These are phyloP conservation scores for Daldinia sp. DNA, from an alignment of 2,329 filamentous ascomycete species.

Conservation along the genomic window DNA sequence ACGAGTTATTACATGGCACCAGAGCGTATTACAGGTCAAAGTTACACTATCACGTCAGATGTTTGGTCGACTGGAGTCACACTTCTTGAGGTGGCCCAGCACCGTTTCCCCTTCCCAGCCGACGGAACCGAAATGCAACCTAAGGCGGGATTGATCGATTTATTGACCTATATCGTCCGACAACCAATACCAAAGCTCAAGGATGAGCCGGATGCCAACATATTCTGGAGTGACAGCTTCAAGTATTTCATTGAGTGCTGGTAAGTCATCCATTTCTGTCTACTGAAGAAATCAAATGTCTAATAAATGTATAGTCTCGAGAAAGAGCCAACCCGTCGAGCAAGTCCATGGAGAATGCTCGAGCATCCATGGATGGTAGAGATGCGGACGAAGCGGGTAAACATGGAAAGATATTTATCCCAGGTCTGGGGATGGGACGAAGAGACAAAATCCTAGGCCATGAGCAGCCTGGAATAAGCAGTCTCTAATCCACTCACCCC, in stretches of 20 bases:
- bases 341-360: slow-evolving; percentile 97
- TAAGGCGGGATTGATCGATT: slow-evolving; percentile 89
- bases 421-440: slow-evolving; percentile 98
- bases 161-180: slow-evolving; percentile 96
- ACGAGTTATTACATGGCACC: slow-evolving; percentile 99
- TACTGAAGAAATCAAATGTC: slow-evolving; percentile 17
- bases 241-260: slow-evolving; percentile 99
- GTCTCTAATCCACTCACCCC: slow-evolving; percentile 1
- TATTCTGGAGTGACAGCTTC: slow-evolving; percentile 96
- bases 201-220: slow-evolving; percentile 89
- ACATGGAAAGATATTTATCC: slow-evolving; percentile 93
- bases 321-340: slow-evolving; percentile 87
- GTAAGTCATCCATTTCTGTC: slow-evolving; percentile 67
- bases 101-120: slow-evolving; percentile 97
- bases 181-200: slow-evolving; percentile 96
- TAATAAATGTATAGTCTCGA: slow-evolving; percentile 74
- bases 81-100: slow-evolving; percentile 97
- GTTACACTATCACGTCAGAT: slow-evolving; percentile 97
- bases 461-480: slow-evolving; percentile 9
- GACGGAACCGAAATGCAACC: slow-evolving; percentile 97
- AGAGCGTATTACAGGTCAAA: slow-evolving; percentile 96
- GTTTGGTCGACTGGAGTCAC: slow-evolving; percentile 99
- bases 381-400: slow-evolving; percentile 95
- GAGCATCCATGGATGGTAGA: slow-evolving; percentile 99
- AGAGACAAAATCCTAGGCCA: slow-evolving; percentile 44